Evolutionary conservation across 169 alveolate species (phyloP), one percentile per base, ranked within the genome.

Genomic region (Cryptosporidium tyzzeri): DNA sequence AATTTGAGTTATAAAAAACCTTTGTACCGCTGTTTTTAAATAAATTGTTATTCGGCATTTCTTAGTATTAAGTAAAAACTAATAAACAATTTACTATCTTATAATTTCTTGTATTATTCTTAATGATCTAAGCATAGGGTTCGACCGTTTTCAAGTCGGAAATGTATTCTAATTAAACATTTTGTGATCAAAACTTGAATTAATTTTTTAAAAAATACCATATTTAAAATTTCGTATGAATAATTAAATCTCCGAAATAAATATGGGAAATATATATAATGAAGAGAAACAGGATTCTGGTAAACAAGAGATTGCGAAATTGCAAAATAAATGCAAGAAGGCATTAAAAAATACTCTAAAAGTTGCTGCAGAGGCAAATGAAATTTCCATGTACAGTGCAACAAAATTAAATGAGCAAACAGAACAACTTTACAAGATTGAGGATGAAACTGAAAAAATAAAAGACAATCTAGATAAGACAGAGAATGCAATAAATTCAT

Each of bases 311-410:
- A 37, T 80, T 16, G 37, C 12, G 10, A 55, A 80, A 39, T 59
- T 80, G 41, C 73, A 65, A 48, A 61, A 62, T 62, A 55, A 80
- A 45, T 80, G 89, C 48, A 26, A 61, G 26, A 65, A 80, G 21
- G 70, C 58, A 18, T 12, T 80, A 3, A 80, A 23, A 65, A 80
- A 65, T 80, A 62, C 89, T n/a, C 21, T 80, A 62, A 59, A 21
- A 55, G 26, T 80, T 61, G 89, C 89, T 31, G 89, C 89, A 44
- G 35, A 65, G 21, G 89, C 89, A 23, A 80, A 80, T 80, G 89
- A 80, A 48, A 80, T 80, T 23, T 80, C 89, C 23, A 31, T 61
- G 51, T 21, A 26, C 44, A 58, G 89, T 58, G 89, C 89, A 80
- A 80, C 89, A 62, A 80, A 59, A 41, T 29, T 80, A 29, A 80